Base-by-base conservation (phyloP, 345 rosid species). In the Trapa incisa region DNA sequence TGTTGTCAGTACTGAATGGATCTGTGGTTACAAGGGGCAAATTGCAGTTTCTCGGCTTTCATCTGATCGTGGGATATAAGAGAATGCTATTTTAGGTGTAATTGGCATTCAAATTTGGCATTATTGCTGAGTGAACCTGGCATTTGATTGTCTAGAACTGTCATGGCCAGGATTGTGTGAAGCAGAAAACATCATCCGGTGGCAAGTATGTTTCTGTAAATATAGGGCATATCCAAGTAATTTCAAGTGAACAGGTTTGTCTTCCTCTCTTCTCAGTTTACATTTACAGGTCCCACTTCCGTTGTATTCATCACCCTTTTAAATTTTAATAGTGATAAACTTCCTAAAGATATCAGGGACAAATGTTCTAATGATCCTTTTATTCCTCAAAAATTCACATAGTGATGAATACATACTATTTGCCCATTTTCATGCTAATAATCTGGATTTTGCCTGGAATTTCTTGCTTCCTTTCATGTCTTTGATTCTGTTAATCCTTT, bases 171-270 rank as follows among this genome's bases (percentile, higher is more conserved):
- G 93, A 85, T 57, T 85, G 74, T 29, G 97, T 91, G 73, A 85
- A 73, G 83, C 96, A 88, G 83, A 91, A 86, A 70, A 70, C 87
- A 64, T 91, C 97, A 72, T 85, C 89, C 11, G 81, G 87, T 77
- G 97, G 97, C 68, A 91, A 88, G 76, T 91, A 91, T 68, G 93
- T 91, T 0, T 91, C 97, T 15, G 97, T 91, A 71, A 91, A 91
- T 73, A 91, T 91, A 67, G 97, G 97, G 62, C 97, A 96, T 47
- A 79, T 91, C 37, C 87, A 79, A 74, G 96, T 91, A 64, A 75
- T 78, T 66, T 91, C 97, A 71, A 91, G 97, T 47, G 92, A 88
- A 79, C 93, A 88, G 97, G 97, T 90, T 67, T 70, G 58, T 69
- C 69, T 22, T 22, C 29, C 29, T 22, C 29, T 22, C 29, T 22